Evolutionary conservation across 495 filamentous ascomycete species (phyloP).

Genomic region (Evansstolkia leycettana): DNA sequence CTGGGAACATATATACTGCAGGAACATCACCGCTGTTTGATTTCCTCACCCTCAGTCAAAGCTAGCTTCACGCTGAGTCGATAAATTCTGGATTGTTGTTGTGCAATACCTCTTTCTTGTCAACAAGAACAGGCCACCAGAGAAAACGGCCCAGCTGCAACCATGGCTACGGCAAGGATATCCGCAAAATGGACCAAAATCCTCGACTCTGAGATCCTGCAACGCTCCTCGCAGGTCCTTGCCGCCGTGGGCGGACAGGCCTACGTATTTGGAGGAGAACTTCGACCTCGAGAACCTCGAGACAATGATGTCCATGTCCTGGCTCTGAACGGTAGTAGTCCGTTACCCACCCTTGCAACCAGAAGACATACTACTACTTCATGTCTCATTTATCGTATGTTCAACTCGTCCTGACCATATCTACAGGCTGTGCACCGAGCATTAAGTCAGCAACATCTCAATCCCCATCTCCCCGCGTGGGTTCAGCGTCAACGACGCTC

Average conservation of each 20-base stretch:
- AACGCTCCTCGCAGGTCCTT: conserved; percentile 57
- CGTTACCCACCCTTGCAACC: background rate
- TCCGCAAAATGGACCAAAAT: conserved; percentile 12
- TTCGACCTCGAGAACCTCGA: conserved; percentile 33
- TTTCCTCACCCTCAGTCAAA: too few species aligned
- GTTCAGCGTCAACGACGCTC: conserved; percentile 29
- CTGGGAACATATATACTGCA: too few species aligned
- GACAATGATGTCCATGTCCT: conserved; percentile 63
- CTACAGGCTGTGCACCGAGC: background rate
- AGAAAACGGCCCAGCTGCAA: too few species aligned
- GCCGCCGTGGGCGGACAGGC: conserved; percentile 52
- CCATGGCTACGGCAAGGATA: background rate
- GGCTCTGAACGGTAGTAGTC: conserved; percentile 25
- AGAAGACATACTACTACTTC: too few species aligned
- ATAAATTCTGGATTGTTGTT: too few species aligned
- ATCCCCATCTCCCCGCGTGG: conserved; percentile 34
- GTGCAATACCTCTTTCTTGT: too few species aligned
- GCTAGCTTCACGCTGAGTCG: too few species aligned
- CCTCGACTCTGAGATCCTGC: conserved; percentile 28
- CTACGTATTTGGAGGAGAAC: conserved; percentile 37
- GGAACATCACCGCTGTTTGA: too few species aligned
- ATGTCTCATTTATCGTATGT: too few species aligned
- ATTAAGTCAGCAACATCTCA: conserved; percentile 4
- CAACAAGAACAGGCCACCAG: too few species aligned
- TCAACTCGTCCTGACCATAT: conserved; percentile 2